These are phyloP conservation scores for Cryphonectria nitschkei DNA, from an alignment of 2,329 filamentous ascomycete genomes.

Conservation along the genomic window DNA sequence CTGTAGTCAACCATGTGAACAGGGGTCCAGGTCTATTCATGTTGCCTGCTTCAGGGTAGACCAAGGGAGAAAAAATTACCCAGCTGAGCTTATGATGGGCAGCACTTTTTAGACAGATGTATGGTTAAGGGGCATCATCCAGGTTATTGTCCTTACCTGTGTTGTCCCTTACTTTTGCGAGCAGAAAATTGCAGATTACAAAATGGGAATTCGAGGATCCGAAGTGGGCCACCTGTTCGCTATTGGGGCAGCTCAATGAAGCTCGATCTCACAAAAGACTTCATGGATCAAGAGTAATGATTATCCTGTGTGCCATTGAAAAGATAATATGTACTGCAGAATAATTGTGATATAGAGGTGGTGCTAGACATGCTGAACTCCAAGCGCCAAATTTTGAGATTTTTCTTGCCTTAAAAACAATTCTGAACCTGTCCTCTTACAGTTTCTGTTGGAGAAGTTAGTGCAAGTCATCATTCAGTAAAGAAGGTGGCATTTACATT, in stretches of 20 bases:
- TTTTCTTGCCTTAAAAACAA: neutral
- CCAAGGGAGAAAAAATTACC: neutral
- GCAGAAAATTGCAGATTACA: neutral
- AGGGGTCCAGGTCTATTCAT: neutral
- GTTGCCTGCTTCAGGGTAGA: neutral
- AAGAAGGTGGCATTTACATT: conserved; percentile 30
- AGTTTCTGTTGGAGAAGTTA: conserved; percentile 1
- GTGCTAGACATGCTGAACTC: neutral
- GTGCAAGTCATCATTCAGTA: neutral
- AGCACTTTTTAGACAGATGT: neutral
- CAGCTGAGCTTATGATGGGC: neutral
- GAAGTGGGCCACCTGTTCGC: neutral
- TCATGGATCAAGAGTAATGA: conserved; percentile 12
- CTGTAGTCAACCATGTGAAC: neutral
- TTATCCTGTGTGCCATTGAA: neutral
- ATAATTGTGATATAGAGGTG: neutral
- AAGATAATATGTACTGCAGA: neutral
- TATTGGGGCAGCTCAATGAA: neutral
- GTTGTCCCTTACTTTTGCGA: neutral
- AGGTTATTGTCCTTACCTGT: neutral
- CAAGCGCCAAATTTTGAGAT: neutral
- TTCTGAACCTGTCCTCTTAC: neutral
- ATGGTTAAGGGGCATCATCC: neutral
- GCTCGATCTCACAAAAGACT: neutral
- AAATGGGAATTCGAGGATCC: neutral